Base-by-base conservation (phyloP, 129 eudicot genomes). In the Ambrosia trifida region DNA sequence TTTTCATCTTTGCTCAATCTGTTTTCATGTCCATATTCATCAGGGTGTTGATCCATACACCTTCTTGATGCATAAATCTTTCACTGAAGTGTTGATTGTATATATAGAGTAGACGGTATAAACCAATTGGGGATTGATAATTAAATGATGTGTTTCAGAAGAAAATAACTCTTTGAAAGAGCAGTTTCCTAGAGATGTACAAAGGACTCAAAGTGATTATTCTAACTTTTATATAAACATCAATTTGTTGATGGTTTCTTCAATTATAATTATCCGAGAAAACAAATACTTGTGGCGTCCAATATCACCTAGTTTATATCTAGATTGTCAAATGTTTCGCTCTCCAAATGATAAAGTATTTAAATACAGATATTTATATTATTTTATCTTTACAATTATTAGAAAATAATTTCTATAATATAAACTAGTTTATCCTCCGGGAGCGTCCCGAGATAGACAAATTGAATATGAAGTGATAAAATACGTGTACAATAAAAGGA, bases 211-310 rank as follows among this genome's bases (percentile, higher is more conserved):
- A 45, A 45, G 51, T 45, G 51, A 45, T 45, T 45, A n/a, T 45
- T 45, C 51, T 45, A 8, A 13, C 3, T 10, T 45, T 45, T 9
- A 6, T 5, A 51, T 51, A 17, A 7, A 51, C 28, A 51, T 10
- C 58, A 16, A 16, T n/a, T n/a, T 51, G 18, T 51, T 51, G 24
- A 17, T 51, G 11, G 2, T 51, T 51, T 51, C 58, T 51, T n/a
- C 3, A 51, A 17, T n/a, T 51, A 51, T 16, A 51, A 16, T 51
- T 17, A n/a, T 51, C 28, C 58, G 5, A 51, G 28, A 16, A 51
- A 51, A 51, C 58, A 51, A 51, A 51, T 51, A 16, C 16, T 17
- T 51, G 58, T 51, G 28, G 58, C 28, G 58, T 16, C 58, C 58
- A 51, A 51, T 24, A 18, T n/a, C 28, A 51, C 58, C 30, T 51